phyloP scores from a whole-genome alignment of 2,329 filamentous ascomycete species.

The Fusarium equiseti region DNA sequence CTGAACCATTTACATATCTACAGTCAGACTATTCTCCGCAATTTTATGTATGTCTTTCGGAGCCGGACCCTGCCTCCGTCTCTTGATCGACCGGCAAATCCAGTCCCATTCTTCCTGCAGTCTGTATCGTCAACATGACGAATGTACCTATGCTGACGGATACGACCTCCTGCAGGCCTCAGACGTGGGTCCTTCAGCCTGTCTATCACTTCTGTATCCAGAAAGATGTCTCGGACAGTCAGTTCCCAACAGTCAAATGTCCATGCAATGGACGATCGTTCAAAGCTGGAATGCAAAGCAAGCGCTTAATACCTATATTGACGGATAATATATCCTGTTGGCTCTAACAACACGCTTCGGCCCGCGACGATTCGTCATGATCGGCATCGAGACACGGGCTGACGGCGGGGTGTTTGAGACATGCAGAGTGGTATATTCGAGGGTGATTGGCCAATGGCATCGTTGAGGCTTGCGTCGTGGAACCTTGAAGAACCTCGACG shows the following conservation, averaged over 20 bases:
- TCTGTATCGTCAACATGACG: neutral
- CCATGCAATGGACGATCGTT: neutral
- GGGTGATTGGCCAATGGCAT: neutral
- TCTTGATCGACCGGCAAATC: neutral
- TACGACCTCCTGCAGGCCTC: neutral
- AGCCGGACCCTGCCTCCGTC: no score
- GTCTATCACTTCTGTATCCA: neutral
- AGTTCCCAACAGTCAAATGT: neutral
- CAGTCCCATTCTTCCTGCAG: neutral
- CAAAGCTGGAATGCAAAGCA: neutral
- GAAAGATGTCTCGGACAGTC: neutral
- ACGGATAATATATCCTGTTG: neutral
- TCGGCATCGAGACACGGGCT: neutral
- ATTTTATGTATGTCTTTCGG: neutral
- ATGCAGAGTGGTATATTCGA: neutral
- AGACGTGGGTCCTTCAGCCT: neutral
- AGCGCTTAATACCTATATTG: neutral
- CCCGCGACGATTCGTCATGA: neutral
- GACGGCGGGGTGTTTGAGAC: neutral
- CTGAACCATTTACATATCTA: no score
- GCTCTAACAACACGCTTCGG: conserved; percentile 10
- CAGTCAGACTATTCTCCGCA: neutral
- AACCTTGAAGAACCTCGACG: neutral
- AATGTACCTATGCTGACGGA: neutral
- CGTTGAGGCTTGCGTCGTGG: rapidly evolving